Conservation (phyloP, 306 rosid species). For the Ochetophila trinervis region DNA sequence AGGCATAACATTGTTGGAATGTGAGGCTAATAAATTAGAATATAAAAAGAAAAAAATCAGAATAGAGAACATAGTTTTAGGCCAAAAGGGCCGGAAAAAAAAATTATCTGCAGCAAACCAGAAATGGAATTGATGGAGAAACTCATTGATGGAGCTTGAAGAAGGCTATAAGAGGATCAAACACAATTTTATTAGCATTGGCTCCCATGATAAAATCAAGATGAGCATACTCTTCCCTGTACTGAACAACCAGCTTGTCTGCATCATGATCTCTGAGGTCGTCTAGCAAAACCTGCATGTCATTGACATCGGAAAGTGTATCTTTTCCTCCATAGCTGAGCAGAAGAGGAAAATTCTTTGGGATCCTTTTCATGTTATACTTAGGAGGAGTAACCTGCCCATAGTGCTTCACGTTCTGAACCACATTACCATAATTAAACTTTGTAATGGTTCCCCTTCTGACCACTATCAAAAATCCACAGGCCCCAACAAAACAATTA, state of each 20-base stretch:
- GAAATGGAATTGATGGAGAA: background rate
- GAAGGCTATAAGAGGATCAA: constrained; percentile 58
- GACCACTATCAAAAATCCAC: constrained; percentile 41
- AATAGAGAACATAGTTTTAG: too few species aligned
- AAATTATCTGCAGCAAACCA: too few species aligned
- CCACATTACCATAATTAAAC: constrained; percentile 43
- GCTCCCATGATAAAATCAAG: constrained; percentile 57
- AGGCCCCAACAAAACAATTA: background rate
- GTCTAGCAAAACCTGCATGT: constrained; percentile 41
- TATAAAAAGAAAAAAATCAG: too few species aligned
- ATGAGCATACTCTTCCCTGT: constrained; percentile 63
- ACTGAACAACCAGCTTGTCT: constrained; percentile 56
- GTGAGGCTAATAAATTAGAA: too few species aligned
- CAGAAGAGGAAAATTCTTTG: constrained; percentile 57
- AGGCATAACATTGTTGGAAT: too few species aligned
- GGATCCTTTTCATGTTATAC: constrained; percentile 52
- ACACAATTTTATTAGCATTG: constrained; percentile 53
- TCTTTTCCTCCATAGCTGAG: constrained; percentile 65
- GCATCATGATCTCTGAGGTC: constrained; percentile 43
- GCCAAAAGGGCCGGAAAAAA: too few species aligned
- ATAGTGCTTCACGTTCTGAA: constrained; percentile 41
- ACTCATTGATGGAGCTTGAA: constrained; percentile 36
- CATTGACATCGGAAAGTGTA: constrained; percentile 51
- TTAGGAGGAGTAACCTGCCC: constrained; percentile 50
- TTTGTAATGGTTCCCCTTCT: constrained; percentile 44